A percentile compares a stretch with the other conserved stretches of the same genome.
Conservation (phyloP, 352 stramenopile genomes). For the Pythium grandisporangium region DNA sequence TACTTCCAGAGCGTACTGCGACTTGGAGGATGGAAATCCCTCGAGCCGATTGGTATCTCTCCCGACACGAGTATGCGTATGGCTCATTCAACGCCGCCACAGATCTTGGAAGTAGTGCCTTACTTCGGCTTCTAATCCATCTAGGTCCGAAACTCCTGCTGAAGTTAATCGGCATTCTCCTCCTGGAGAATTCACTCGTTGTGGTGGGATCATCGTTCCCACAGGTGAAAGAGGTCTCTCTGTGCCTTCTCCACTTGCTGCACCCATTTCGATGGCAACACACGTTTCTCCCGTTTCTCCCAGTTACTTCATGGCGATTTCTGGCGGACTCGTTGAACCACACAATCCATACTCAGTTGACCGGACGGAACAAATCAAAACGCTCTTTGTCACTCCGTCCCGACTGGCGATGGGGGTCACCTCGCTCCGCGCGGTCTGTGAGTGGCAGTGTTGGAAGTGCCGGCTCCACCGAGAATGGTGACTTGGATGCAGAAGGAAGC, state of each 20-base stretch:
- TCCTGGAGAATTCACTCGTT: slow-evolving; percentile 73
- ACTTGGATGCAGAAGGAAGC: not conserved
- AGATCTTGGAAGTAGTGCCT: slow-evolving; percentile 19
- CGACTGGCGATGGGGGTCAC: slow-evolving; percentile 58
- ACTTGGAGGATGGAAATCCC: slow-evolving; percentile 61
- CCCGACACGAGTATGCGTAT: slow-evolving; percentile 46
- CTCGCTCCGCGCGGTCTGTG: slow-evolving; percentile 10
- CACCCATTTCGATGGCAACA: slow-evolving; percentile 78
- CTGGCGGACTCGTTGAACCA: slow-evolving; percentile 49
- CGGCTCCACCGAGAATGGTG: not conserved
- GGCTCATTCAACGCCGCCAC: slow-evolving; percentile 14
- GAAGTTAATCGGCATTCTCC: slow-evolving; percentile 54
- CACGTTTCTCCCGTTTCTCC: slow-evolving; percentile 68
- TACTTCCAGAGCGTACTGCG: slow-evolving; percentile 38
- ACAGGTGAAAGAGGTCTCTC: slow-evolving; percentile 64
- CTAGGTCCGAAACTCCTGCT: slow-evolving; percentile 62
- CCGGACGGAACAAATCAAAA: slow-evolving; percentile 40
- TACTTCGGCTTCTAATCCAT: slow-evolving; percentile 47
- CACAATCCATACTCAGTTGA: slow-evolving; percentile 40
- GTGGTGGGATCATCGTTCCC: slow-evolving; percentile 62
- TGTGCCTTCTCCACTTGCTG: slow-evolving; percentile 60
- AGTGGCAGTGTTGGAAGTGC: slow-evolving; percentile 7
- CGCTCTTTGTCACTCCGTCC: slow-evolving; percentile 43
- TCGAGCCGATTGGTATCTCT: slow-evolving; percentile 65
- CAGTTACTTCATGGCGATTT: slow-evolving; percentile 63